Evolutionary conservation across 2,329 filamentous ascomycete genomes (phyloP).

Genomic region (Verticillium albo-atrum): DNA sequence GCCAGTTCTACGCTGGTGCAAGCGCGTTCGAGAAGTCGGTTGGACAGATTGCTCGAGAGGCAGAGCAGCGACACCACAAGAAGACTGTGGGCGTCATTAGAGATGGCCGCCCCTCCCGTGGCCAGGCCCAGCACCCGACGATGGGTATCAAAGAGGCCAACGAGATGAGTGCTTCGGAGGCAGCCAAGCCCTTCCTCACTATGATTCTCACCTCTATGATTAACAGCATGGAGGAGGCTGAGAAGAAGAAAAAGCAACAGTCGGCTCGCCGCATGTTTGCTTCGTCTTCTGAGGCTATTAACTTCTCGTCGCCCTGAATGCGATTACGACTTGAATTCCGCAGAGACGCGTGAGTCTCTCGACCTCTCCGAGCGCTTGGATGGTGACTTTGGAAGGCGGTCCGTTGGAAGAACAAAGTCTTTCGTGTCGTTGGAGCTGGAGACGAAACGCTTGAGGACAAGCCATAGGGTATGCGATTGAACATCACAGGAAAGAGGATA

Average conservation of each 20-base stretch:
- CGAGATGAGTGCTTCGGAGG: constrained; percentile 29
- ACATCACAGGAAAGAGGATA: neutral
- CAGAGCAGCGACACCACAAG: constrained; percentile 19
- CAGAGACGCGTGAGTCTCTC: neutral
- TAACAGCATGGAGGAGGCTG: constrained; percentile 5
- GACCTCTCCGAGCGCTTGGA: constrained; percentile 6
- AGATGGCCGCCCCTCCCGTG: constrained; percentile 25
- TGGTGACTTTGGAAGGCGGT: constrained; percentile 9
- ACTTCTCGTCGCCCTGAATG: constrained; percentile 3
- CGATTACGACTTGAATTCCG: constrained; percentile 1
- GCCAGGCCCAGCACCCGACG: constrained; percentile 17
- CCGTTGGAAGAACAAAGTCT: neutral
- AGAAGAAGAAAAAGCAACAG: neutral
- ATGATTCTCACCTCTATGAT: constrained; percentile 27
- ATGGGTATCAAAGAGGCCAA: constrained; percentile 34
- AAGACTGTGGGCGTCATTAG: constrained; percentile 31
- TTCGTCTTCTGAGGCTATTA: neutral
- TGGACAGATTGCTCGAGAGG: constrained; percentile 23
- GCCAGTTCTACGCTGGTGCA: constrained; percentile 34
- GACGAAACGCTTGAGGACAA: neutral
- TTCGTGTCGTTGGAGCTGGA: neutral
- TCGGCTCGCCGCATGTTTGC: constrained; percentile 4
- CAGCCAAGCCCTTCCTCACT: constrained; percentile 36
- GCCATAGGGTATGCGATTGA: neutral
- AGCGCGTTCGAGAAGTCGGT: constrained; percentile 28